Conservation (phyloP, 2,329 filamentous ascomycete genomes). For the Cordyceps fumosorosea region DNA sequence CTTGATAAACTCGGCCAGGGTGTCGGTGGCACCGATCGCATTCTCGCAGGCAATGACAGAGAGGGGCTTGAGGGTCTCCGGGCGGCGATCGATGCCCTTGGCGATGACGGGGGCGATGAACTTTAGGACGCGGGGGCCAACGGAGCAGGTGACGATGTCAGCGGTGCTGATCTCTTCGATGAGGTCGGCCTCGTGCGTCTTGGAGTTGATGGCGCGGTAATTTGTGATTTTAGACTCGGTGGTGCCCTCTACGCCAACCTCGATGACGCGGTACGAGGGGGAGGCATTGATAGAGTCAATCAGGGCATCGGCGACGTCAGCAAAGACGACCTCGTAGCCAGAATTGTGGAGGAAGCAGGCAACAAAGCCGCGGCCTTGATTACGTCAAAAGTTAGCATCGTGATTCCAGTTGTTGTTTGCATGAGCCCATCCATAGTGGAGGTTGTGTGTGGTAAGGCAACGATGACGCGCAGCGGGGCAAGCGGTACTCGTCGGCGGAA, state of each 20-base stretch:
- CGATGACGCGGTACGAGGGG: constrained; percentile 81
- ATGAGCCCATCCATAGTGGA: neutral
- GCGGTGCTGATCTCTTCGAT: constrained; percentile 80
- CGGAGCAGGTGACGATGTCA: constrained; percentile 91
- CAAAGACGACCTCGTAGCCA: constrained; percentile 92
- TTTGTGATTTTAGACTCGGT: constrained; percentile 79
- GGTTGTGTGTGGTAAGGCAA: neutral
- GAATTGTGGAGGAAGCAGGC: constrained; percentile 91
- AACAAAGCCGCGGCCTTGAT: constrained; percentile 65
- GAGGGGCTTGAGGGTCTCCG: constrained; percentile 53
- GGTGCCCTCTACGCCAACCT: constrained; percentile 81
- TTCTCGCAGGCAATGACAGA: constrained; percentile 98
- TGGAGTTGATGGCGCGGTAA: constrained; percentile 96
- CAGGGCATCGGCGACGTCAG: constrained; percentile 81
- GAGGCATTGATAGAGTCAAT: constrained; percentile 73
- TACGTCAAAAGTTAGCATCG: neutral
- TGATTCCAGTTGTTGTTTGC: neutral
- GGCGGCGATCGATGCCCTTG: constrained; percentile 81
- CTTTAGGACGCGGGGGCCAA: constrained; percentile 91
- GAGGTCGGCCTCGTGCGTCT: constrained; percentile 72
- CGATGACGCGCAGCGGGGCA: constrained; percentile 9
- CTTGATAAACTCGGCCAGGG: constrained; percentile 75
- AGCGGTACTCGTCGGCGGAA: neutral
- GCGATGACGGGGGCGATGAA: constrained; percentile 95
- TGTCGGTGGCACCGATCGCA: constrained; percentile 88